A percentile compares a stretch with the other conserved stretches of the same genome.
These are phyloP conservation scores for Septoria linicola DNA, from an alignment of 2,329 filamentous ascomycete species.

Conservation along the genomic window DNA sequence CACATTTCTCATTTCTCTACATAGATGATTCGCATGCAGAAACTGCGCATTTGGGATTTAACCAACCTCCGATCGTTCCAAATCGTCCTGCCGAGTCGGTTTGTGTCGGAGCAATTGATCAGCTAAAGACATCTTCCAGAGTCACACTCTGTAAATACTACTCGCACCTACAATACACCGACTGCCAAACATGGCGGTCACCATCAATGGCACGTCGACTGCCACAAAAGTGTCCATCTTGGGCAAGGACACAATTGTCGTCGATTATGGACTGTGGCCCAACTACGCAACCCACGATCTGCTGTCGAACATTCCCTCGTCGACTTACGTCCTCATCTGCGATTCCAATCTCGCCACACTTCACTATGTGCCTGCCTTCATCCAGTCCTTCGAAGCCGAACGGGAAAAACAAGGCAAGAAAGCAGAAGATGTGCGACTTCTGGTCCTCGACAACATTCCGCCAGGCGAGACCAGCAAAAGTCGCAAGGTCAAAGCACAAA, in stretches of 20 bases:
- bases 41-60: conserved; percentile 35
- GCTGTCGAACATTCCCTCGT: conserved; percentile 71
- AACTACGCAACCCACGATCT: conserved; percentile 79
- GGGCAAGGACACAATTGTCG: conserved; percentile 83
- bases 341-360: conserved; percentile 84
- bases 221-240: conserved; percentile 73
- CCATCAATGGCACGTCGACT: conserved; percentile 28
- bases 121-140: too few species aligned
- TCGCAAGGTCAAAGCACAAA: conserved; percentile 86
- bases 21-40: conserved; percentile 30
- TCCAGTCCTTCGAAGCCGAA: conserved; percentile 59
- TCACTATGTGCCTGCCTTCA: conserved; percentile 74
- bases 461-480: conserved; percentile 94
- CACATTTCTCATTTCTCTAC: neutral
- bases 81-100: conserved; percentile 29
- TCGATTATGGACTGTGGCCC: conserved; percentile 88
- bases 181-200: conserved; percentile 21
- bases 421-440: conserved; percentile 61
- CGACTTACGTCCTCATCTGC: conserved; percentile 94
- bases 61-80: conserved; percentile 31
- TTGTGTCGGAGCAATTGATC: conserved; percentile 32
- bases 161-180: neutral
- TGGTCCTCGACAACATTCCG: conserved; percentile 82
- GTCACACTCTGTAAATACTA: neutral
- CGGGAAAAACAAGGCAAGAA: conserved; percentile 41